Percentiles rank a stretch among this genome's conserved stretches.
Conservation (phyloP, 805 yeast genomes). For the Yarrowia sp. region DNA sequence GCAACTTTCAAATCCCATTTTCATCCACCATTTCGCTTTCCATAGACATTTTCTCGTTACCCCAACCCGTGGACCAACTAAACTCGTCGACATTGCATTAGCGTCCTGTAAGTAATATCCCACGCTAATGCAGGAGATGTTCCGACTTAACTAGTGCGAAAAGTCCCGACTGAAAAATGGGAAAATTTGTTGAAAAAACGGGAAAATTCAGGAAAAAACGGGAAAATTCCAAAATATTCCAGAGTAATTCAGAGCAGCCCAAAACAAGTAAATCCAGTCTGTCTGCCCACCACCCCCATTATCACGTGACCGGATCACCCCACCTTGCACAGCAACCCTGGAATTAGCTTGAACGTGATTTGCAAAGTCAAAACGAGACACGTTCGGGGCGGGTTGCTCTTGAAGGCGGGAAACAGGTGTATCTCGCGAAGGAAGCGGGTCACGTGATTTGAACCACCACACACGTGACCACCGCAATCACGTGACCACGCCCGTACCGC, state of each 20-base stretch:
- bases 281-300: too few species aligned
- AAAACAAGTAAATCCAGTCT: too few species aligned
- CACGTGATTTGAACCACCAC: neutral
- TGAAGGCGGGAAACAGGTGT: neutral
- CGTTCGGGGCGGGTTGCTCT: slow-evolving; percentile 1
- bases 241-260: neutral
- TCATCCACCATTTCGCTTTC: too few species aligned
- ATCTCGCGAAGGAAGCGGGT: neutral
- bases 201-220: neutral
- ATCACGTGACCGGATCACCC: too few species aligned
- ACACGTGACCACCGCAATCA: too few species aligned
- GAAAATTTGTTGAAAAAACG: neutral
- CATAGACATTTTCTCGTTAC: neutral
- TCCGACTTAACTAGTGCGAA: neutral
- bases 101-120: slow-evolving; percentile 24
- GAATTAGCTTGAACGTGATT: neutral
- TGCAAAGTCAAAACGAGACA: neutral
- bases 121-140: slow-evolving; percentile 26
- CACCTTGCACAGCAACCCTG: neutral
- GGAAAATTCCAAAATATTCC: neutral
- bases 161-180: neutral
- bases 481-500: too few species aligned
- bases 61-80: slow-evolving; percentile 19
- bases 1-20: too few species aligned
- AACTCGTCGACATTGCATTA: slow-evolving; percentile 10